Evolutionary conservation across 1,284 basidiomycete genomes (phyloP), one percentile per base, ranked within the genome.

Genomic region (Cryptococcus sp.): DNA sequence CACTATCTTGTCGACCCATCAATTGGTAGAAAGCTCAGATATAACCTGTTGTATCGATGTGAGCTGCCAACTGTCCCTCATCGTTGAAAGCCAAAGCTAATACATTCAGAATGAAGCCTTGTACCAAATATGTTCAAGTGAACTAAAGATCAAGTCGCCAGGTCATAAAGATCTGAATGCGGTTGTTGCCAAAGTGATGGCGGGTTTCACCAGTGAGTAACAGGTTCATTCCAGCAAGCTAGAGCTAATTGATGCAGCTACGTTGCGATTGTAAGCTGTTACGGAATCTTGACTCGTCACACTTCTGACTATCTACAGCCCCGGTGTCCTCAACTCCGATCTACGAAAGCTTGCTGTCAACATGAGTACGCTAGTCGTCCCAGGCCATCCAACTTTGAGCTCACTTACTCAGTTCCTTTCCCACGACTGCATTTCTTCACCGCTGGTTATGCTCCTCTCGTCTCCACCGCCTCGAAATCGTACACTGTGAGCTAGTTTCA

Each of bases 251-350:
- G 23, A 14, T 56, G 15, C 46, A 72, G 70, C 66, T 34, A 72
- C 70, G 8, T 60, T 72, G 36, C 68, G 70, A 56, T 72, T 71
- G 68, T 71, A 53, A 35, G 65, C 54, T 41, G 14, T 31, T 11
- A 30, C 11, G 30, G 10, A 31, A 14, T 46, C 11, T 46, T 23
- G 13, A 36, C 30, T 30, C 13, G 6, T 11, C 15, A 13, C 15
- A 30, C 47, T 49, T 13, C 11, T 32, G 11, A 45, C 52, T 62
- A 37, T 60, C 44, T 7, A 49, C 49, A 69, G 96, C 84, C 91
- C 93, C 36, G 94, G 94, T 52, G 90, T 94, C 75, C 81, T 95
- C 58, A 96, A 96, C 75, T 92, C 91, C 53, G 93, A 98, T 73
- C 80, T 97, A 53, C 85, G 93, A 60, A 97, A 97, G 78, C 83